Conservation (phyloP, 495 filamentous ascomycete genomes). For the Aspergillus cristatus region DNA sequence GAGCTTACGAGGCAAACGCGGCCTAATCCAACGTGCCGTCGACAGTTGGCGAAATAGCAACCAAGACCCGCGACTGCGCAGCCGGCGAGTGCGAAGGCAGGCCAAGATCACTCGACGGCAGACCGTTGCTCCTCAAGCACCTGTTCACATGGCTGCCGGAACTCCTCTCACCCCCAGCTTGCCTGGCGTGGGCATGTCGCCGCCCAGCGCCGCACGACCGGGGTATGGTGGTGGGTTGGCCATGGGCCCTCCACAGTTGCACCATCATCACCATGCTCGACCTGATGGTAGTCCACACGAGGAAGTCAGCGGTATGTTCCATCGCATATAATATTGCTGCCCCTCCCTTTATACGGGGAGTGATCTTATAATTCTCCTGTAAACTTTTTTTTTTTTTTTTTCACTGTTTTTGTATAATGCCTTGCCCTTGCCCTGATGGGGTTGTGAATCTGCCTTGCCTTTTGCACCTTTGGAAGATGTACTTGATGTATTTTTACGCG, state of each 20-base stretch:
- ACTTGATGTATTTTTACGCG: no score
- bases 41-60: conserved; percentile 99
- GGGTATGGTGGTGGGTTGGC: conserved; percentile 46
- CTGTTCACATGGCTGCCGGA: conserved; percentile 43
- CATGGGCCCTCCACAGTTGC: conserved; percentile 59
- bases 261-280: conserved; percentile 80
- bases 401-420: conserved; percentile 19
- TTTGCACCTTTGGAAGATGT: conserved; percentile 4
- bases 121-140: conserved; percentile 25
- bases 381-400: conserved; percentile 4
- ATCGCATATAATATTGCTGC: conserved; percentile 52
- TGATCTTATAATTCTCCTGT: no score
- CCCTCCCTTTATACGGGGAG: not conserved
- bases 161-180: conserved; percentile 44
- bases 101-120: conserved; percentile 83
- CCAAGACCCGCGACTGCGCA: conserved; percentile 83
- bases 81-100: conserved; percentile 84
- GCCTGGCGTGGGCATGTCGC: conserved; percentile 17
- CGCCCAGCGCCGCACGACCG: conserved; percentile 36
- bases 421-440: conserved; percentile 7
- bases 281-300: conserved; percentile 60
- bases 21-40: conserved; percentile 91
- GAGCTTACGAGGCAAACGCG: conserved; percentile 81
- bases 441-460: conserved; percentile 1
- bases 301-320: conserved; percentile 92